Evolutionary conservation across 441 rosid genomes (phyloP).

Genomic region (Manihot esculenta): DNA sequence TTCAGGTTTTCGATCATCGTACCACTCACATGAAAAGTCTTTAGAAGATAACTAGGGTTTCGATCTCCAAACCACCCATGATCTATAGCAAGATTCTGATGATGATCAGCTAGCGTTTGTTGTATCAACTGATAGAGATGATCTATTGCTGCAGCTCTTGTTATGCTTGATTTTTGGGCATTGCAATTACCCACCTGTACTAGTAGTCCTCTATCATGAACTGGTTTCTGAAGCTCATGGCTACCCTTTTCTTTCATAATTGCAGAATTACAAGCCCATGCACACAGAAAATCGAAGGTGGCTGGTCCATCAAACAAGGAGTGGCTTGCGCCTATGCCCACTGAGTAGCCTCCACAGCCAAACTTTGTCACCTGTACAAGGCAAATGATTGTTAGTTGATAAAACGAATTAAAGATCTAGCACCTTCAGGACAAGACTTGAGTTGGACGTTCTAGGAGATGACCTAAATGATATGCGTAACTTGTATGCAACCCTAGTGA

Average conservation of each 20-base stretch:
- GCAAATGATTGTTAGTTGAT: conserved; percentile 15
- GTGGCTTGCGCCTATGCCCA: conserved; percentile 63
- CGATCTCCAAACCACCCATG: not conserved
- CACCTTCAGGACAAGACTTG: not conserved
- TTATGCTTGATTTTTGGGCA: conserved; percentile 9
- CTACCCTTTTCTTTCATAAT: conserved; percentile 25
- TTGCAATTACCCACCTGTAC: conserved; percentile 16
- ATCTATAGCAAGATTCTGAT: conserved; percentile 8
- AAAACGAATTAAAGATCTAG: not conserved
- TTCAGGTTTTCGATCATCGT: conserved; percentile 46
- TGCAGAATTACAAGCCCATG: conserved; percentile 55
- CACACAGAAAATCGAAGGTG: conserved; percentile 44
- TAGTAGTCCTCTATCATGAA: conserved; percentile 52
- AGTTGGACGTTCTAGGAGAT: too few species aligned
- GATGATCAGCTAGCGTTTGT: conserved; percentile 28
- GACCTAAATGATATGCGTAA: too few species aligned
- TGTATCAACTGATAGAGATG: conserved; percentile 63
- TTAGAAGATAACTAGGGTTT: conserved; percentile 34
- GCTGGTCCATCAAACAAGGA: conserved; percentile 69
- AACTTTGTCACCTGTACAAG: conserved; percentile 56
- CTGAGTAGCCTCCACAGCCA: conserved; percentile 67
- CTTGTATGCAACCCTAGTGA: conserved; percentile 6
- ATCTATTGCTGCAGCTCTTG: conserved; percentile 53
- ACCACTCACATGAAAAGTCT: conserved; percentile 45
- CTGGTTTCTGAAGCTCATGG: conserved; percentile 37